Base-by-base conservation (phyloP, 176 grass and related monocot genomes). In the Aegilops sharonensis region DNA sequence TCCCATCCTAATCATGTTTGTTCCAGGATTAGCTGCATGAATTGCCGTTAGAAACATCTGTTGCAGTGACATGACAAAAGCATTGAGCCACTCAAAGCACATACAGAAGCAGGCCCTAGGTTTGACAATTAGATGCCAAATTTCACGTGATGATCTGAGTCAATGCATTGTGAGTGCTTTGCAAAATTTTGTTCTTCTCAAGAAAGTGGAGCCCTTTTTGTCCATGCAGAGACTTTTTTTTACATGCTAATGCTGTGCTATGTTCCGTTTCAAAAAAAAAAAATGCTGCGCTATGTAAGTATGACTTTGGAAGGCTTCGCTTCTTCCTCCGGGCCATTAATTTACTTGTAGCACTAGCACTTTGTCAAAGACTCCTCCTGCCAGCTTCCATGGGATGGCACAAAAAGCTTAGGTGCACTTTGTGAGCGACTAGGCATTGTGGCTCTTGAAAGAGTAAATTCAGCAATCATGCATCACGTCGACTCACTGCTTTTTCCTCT, bases 61-160 rank as follows among this genome's bases (percentile, higher is more conserved):
- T 61, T 37, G 27, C 61, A 68, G 11, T 50, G 64, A 72, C 40
- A 50, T 71, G 85, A 88, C 81, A 88, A 91, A 64, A 43, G 24
- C 81, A 87, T 91, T 80, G 81, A 88, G 89, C 85, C 85, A 91
- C 85, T 85, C 89, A 70, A 91, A 81, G 47, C 61, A 69, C 85
- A 69, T 77, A 88, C 67, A 47, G 27, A 77, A 48, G 54, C 45
- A 75, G 81, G 57, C 61, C 15, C 81, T 84, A 87, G 84, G 81
- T 91, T 84, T 88, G 89, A 88, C 76, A 81, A 81, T 87, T 40
- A 81, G 61, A n/a, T 45, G 68, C 45, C 85, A 80, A 80, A 84
- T 62, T 14, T 54, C 7, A 8, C 61, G 9, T 25, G 47, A 85
- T 29, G 12, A 52, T 68, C 39, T 30, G 67, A 63, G 89, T 91